Base-by-base conservation (phyloP, 2,329 filamentous ascomycete genomes). In the Phoma sp. region DNA sequence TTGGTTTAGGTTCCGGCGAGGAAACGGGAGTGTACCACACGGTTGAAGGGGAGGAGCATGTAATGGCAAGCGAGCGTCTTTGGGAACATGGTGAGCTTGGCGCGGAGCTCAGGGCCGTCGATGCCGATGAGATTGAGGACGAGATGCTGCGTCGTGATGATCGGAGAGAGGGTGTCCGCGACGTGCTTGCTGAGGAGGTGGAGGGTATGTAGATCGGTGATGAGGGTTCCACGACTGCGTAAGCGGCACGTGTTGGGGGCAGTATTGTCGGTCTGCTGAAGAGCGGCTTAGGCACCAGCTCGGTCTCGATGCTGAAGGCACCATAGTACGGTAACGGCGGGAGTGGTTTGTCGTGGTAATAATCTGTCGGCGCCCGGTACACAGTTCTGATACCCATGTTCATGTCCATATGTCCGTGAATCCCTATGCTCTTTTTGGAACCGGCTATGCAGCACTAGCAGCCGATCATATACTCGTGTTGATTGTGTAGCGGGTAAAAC, bases 201-300 rank as follows among this genome's bases (percentile, higher is more conserved):
- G 51, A 58, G 58, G 60, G 17, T 53, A 57, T 48, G 49, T 41
- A 59, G 59, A 51, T 50, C 43, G 60, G 44, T 37, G 57, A 59
- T 46, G 60, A 58, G 10, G 63, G 57, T 33, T 69, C 63, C 36
- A 65, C 51, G 39, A 68, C 57, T 27, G 62, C 56, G 51, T 65
- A 64, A 39, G 61, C 62, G 25, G 67, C 53, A 4, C 61, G 40
- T 29, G 58, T 55, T 21, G 66, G 59, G 12, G 62, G 64, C 10
- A 60, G 40, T 12, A 58, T 55, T 37, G 46, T 64, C 24, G 57
- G 55, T 37, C 56, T 64, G 60, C 61, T 67, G 61, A 69, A 72
- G 4, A 73, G 60, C 13, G 70, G 69, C 25, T 55, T 57, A 10
- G 70, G 70, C 3, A 67, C 43, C 12, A 71, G 48, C 15, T 64